Evolutionary conservation across 257 asterid genomes (phyloP), one percentile per base, ranked within the genome.

Genomic region (Misopates orontium): DNA sequence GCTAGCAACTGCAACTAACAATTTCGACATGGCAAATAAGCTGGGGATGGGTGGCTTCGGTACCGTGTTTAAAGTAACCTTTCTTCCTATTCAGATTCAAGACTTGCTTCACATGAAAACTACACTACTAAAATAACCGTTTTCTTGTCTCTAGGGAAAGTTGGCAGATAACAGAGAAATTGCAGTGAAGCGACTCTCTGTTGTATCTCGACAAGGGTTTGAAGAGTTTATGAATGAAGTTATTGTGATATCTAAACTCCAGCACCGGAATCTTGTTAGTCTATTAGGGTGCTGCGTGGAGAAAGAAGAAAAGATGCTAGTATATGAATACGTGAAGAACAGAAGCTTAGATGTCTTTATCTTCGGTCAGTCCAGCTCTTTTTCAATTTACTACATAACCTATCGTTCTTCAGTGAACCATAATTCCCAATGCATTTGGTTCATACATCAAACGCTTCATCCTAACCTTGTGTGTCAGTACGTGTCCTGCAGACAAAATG

Each of bases 171-270:
- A 71, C 22, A 62, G 63, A 45, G 66, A 76, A 44, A 69, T 79
- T 54, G 79, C 84, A 11, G 77, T 79, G 8, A 79, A 79, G 59
- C 48, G 82, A 64, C 77, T 76, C 24, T 64, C 84, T 4, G 54
- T 36, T 17, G 57, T 66, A 0, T 79, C 84, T 0, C 60, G 66
- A n/a, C 84, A 79, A 69, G 84, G 84, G 40, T 28, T 69, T 24
- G 36, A 68, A 48, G 84, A 79, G 51, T 79, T 75, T 41, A 79
- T 57, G 78, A 79, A 76, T 41, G 84, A 76, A 66, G 84, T 79
- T 6, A 13, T 53, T 25, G 53, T 79, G 49, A 79, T 76, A 58
- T 65, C 80, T 18, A 78, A 73, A 60, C 79, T 78, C 44, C 83
- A 78, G 60, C 83, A 78, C 18, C 62, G 79, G 10, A 78, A 78